Conservation (phyloP, 148 eudicot genomes). For the Agrostemma githago region DNA sequence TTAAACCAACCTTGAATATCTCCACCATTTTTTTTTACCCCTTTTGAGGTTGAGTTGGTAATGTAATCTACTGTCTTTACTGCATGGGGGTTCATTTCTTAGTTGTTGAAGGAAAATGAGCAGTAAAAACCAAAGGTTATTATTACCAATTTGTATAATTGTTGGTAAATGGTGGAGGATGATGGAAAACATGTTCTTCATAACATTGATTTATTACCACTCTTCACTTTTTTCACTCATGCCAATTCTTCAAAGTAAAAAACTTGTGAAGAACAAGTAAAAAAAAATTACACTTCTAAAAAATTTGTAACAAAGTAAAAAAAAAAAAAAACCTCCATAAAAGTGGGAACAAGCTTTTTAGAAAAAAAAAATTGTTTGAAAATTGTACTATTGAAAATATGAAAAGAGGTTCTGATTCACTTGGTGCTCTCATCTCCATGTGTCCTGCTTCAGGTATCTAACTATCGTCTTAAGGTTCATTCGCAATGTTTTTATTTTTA, state of each 20-base stretch:
- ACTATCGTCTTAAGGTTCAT: no score
- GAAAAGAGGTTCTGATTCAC: conserved; percentile 23
- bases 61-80: not conserved
- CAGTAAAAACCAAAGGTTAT: not conserved
- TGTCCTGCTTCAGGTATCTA: conserved; percentile 59
- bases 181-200: not conserved
- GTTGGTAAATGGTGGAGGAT: not conserved
- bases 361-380: not conserved
- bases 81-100: not conserved
- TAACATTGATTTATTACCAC: not conserved
- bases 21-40: not conserved
- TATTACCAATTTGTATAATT: no score
- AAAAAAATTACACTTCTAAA: not conserved
- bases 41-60: not conserved
- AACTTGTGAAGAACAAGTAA: not conserved
- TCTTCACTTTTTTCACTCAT: not conserved
- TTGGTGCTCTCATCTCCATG: conserved; percentile 70
- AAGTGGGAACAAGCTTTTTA: not conserved
- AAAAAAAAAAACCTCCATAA: not conserved
- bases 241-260: not conserved
- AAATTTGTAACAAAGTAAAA: no score
- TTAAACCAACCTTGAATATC: no score
- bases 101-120: not conserved
- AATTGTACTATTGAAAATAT: not conserved
- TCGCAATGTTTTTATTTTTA: not conserved